These are phyloP conservation scores for Yamadazyma songkhlaensis DNA, from an alignment of 1,139 yeast genomes.

Conservation along the genomic window DNA sequence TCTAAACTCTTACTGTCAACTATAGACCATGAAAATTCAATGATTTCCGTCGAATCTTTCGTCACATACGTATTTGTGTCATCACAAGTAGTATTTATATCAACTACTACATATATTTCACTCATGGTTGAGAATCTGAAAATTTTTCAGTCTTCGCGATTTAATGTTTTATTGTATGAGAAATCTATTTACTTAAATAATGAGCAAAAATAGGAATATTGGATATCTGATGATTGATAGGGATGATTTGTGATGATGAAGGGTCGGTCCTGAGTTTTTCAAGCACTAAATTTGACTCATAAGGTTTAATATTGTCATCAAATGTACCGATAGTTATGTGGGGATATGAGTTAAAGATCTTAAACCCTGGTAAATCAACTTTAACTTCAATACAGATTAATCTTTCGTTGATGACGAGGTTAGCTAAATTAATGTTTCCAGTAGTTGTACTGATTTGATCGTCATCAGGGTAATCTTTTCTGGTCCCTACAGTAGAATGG, in stretches of 20 bases:
- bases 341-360: conserved; percentile 43
- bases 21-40: conserved; percentile 65
- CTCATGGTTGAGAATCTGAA: conserved; percentile 32
- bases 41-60: conserved; percentile 63
- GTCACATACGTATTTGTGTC: conserved; percentile 58
- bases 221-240: background rate
- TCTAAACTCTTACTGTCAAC: conserved; percentile 39
- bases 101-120: conserved; percentile 61
- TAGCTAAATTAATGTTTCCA: conserved; percentile 40
- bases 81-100: conserved; percentile 67
- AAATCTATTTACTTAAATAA: conserved; percentile 1
- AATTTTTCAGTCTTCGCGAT: conserved; percentile 2
- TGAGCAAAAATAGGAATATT: conserved; percentile 7
- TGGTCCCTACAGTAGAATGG: conserved; percentile 11
- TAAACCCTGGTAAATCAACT: conserved; percentile 24
- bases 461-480: conserved; percentile 9
- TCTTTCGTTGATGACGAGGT: conserved; percentile 45
- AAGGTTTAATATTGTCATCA: conserved; percentile 45
- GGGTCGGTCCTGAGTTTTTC: conserved; percentile 6
- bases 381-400: conserved; percentile 59
- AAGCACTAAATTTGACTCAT: conserved; percentile 28
- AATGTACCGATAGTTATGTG: conserved; percentile 80
- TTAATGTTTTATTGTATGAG: background rate
- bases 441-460: conserved; percentile 15
- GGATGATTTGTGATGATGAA: background rate